A percentile compares a stretch with the other conserved stretches of the same genome.
phyloP scores from a whole-genome alignment of 768 basidiomycete species.

The Lyophyllum atratum region DNA sequence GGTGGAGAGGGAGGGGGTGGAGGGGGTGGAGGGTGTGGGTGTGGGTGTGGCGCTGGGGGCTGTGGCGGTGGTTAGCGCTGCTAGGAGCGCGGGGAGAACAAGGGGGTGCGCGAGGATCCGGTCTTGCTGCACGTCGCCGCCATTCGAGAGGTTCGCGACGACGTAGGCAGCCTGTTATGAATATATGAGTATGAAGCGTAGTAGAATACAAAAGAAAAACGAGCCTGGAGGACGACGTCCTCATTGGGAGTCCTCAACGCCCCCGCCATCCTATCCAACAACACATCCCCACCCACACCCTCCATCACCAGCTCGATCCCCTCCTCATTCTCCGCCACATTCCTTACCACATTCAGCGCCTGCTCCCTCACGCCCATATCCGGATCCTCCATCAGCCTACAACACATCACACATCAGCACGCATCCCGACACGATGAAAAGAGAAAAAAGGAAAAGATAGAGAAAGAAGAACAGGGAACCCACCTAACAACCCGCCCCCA shows the following conservation, averaged over 20 bases:
- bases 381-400: constrained; percentile 55
- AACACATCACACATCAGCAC: background rate
- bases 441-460: too few species aligned
- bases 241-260: constrained; percentile 55
- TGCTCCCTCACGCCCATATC: constrained; percentile 69
- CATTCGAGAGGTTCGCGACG: constrained; percentile 73
- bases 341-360: constrained; percentile 64
- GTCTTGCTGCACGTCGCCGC: constrained; percentile 48
- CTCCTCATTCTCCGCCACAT: constrained; percentile 65
- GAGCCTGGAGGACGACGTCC: constrained; percentile 55
- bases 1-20: background rate
- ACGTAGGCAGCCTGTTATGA: constrained; percentile 50
- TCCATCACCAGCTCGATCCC: constrained; percentile 64
- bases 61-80: constrained; percentile 59
- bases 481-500: constrained; percentile 65
- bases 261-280: constrained; percentile 47
- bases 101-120: constrained; percentile 51
- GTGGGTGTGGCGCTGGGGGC: constrained; percentile 19
- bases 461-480: constrained; percentile 19
- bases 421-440: background rate
- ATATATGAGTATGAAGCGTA: background rate
- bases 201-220: background rate
- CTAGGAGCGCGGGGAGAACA: constrained; percentile 56
- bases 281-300: constrained; percentile 46
- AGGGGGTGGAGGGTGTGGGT: background rate